phyloP scores from a whole-genome alignment of 805 yeast genomes.

The Saturnispora sanitii region DNA sequence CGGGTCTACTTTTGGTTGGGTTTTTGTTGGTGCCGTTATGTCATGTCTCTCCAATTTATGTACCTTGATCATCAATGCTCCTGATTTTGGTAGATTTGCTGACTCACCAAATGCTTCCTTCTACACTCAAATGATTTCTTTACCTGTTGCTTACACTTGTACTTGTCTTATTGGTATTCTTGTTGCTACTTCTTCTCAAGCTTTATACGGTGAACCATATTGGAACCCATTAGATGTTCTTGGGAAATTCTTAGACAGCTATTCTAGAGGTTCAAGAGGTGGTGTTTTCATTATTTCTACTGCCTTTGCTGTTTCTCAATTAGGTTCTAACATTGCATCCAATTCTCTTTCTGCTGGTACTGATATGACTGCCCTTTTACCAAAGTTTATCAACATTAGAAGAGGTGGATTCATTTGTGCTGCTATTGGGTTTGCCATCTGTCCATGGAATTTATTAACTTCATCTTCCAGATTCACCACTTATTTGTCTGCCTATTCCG shows the following conservation, averaged over 20 bases:
- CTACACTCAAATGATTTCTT: conserved; percentile 27
- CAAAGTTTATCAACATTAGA: conserved; percentile 33
- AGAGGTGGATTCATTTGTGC: conserved; percentile 37
- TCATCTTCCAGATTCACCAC: conserved; percentile 28
- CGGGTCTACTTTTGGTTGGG: conserved; percentile 14
- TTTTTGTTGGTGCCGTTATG: conserved; percentile 13
- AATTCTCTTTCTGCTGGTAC: conserved; percentile 39
- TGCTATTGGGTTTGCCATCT: conserved; percentile 26
- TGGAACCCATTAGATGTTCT: conserved; percentile 40
- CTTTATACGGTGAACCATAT: conserved; percentile 18
- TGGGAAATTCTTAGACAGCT: conserved; percentile 30
- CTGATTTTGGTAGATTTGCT: conserved; percentile 22
- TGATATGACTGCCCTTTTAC: conserved; percentile 40
- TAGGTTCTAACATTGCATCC: conserved; percentile 31
- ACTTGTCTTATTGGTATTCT: conserved; percentile 32
- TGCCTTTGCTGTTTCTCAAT: conserved; percentile 29
- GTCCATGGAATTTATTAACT: conserved; percentile 34
- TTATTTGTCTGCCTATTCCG: conserved; percentile 23
- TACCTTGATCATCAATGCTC: conserved; percentile 23
- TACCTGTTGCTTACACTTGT: conserved; percentile 27
- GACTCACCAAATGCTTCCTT: conserved; percentile 13
- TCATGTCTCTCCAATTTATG: conserved; percentile 20
- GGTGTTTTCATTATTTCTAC: conserved; percentile 42
- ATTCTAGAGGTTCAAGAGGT: conserved; percentile 35
- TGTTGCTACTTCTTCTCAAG: conserved; percentile 34